Conservation (phyloP, 2,329 filamentous ascomycete genomes). For the Xylaria sp. region DNA sequence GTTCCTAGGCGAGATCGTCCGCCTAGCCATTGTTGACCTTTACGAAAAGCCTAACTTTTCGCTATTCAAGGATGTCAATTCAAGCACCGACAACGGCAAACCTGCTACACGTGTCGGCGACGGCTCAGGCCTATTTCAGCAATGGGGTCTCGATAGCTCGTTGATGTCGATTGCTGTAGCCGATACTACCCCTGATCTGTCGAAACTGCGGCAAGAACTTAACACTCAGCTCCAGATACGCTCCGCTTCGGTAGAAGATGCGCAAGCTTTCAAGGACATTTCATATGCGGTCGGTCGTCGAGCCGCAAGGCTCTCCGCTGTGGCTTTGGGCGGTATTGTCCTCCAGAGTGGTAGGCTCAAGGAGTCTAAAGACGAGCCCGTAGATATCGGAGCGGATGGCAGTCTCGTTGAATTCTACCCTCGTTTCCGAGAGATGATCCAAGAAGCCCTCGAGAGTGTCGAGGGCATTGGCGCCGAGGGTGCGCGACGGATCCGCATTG, state of each 20-base stretch:
- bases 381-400: constrained; percentile 94
- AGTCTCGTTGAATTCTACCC: constrained; percentile 96
- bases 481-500: constrained; percentile 89
- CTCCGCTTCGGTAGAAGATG: constrained; percentile 83
- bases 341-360: constrained; percentile 80
- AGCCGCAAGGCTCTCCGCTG: constrained; percentile 86
- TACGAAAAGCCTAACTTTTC: constrained; percentile 73
- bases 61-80: constrained; percentile 81
- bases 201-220: constrained; percentile 79
- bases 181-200: constrained; percentile 78
- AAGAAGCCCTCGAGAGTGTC: constrained; percentile 81
- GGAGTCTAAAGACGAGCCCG: constrained; percentile 72
- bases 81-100: constrained; percentile 73
- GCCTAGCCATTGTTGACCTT: constrained; percentile 78
- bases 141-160: constrained; percentile 92
- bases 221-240: constrained; percentile 81
- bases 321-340: constrained; percentile 86
- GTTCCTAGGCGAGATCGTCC: constrained; percentile 95
- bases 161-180: constrained; percentile 89
- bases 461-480: constrained; percentile 81
- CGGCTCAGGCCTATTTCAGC: constrained; percentile 74
- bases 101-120: constrained; percentile 76
- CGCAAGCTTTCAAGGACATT: constrained; percentile 85
- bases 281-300: constrained; percentile 87
- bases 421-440: constrained; percentile 87